Evolutionary conservation across 306 rosid genomes (phyloP), one percentile per base, ranked within the genome.

Genomic region (Sesbania bispinosa): DNA sequence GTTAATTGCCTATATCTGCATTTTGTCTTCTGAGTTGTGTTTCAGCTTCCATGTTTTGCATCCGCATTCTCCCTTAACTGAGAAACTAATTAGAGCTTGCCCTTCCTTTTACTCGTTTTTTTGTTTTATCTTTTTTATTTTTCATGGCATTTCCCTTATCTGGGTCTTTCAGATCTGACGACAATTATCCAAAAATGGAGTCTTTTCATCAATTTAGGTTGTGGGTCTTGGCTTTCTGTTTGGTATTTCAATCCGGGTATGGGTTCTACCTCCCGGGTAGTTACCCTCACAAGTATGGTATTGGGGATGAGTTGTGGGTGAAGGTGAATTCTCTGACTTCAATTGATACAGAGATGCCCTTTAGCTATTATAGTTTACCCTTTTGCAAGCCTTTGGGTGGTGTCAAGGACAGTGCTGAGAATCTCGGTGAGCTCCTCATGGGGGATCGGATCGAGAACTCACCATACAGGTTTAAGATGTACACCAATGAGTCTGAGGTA

Each of bases 391-490:
- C 98, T 55, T 39, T 32, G 35, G 95, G 71, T 50, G 98, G 97
- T 54, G 88, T 92, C 61, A 92, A 89, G 82, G 96, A 92, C 51
- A 89, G 89, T 72, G 96, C 96, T 43, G 98, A 92, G 88, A 92
- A 92, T 83, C 98, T 92, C 18, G 98, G 98, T n/a, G 98, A 92
- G 87, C 89, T 92, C 60, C 96, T 92, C 23, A 86, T 92, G 98
- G 96, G 98, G 41, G 98, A 92, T 77, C 96, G 96, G 84, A 92
- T 92, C 79, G 98, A 92, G 84, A 92, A 82, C 69, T 92, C 98
- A 1, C 98, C 98, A 0, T 92, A 92, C 70, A 77, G 27, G 83
- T 92, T 92, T 71, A 85, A 77, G 83, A 92, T 87, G 95, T 67
- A 52, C 70, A 76, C 77, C 41, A 92, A 92, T 69, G 85, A 92